phyloP scores from a whole-genome alignment of 2,329 filamentous ascomycete species.

The Xylaria digitata region DNA sequence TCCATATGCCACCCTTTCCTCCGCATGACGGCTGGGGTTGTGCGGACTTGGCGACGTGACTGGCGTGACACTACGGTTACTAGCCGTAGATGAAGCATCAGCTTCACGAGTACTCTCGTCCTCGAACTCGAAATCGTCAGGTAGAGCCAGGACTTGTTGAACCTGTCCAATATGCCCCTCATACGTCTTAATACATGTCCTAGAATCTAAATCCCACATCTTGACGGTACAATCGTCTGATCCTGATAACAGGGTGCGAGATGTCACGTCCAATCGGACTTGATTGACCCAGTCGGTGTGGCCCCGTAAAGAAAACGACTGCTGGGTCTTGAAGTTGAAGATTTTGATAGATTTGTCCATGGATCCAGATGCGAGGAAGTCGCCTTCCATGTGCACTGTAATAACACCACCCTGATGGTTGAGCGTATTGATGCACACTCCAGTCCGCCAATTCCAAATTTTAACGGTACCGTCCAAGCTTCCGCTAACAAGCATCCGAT shows the following conservation, averaged over 20 bases:
- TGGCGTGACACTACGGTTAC: slow-evolving; percentile 59
- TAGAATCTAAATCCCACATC: slow-evolving; percentile 91
- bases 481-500: slow-evolving; percentile 89
- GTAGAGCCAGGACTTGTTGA: slow-evolving; percentile 87
- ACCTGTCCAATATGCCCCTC: slow-evolving; percentile 95
- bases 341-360: slow-evolving; percentile 91
- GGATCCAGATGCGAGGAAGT: slow-evolving; percentile 87
- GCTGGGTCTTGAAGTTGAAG: slow-evolving; percentile 89
- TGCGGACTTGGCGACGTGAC: slow-evolving; percentile 42
- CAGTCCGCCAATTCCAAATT: slow-evolving; percentile 97
- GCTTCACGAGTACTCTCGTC: slow-evolving; percentile 67
- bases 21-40: slow-evolving; percentile 47
- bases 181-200: slow-evolving; percentile 79
- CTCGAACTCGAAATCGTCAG: slow-evolving; percentile 89
- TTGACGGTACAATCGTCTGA: slow-evolving; percentile 93
- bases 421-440: slow-evolving; percentile 84
- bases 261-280: slow-evolving; percentile 85
- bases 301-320: slow-evolving; percentile 81
- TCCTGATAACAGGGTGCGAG: slow-evolving; percentile 88
- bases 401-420: slow-evolving; percentile 85
- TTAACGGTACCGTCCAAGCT: slow-evolving; percentile 88
- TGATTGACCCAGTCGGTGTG: slow-evolving; percentile 97
- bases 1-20: slow-evolving; percentile 68
- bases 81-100: slow-evolving; percentile 65
- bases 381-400: slow-evolving; percentile 85